Evolutionary conservation across 768 basidiomycete species (phyloP), one percentile per base, ranked within the genome.

Genomic region (Lyophyllum semitale): DNA sequence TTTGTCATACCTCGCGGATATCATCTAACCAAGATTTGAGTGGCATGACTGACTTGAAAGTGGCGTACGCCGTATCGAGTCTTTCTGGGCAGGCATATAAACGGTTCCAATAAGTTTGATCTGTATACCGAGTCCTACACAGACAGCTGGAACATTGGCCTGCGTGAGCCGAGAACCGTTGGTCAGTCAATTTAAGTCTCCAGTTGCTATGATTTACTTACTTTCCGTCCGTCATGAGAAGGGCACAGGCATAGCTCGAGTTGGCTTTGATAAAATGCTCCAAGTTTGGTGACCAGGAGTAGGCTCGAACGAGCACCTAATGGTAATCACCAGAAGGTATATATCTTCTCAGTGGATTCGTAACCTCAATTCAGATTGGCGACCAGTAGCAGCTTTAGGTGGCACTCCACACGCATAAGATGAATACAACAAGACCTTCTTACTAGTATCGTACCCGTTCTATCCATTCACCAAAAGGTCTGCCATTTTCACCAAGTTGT

Each of bases 21-120:
- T 58, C 77, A 18, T 57, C 64, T 6, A 66, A 71, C 8, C 68
- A 73, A 47, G 60, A 70, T 42, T 66, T 76, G 57, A 71, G 68
- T 30, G 77, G 73, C 1, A 69, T 79, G 71, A 60, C 61, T 4
- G 77, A 77, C 30, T 50, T 79, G 12, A 75, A 80, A 40, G 60
- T 81, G 9, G 78, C 77, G 12, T 80, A 80, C 60, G 66, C 76
- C 1, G 68, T 77, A 20, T 76, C 72, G 8, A 71, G 74, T 46
- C 76, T 78, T 0, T 80, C 79, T 57, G 77, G 2, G 79, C 79
- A 23, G 79, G 78, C 0, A 77, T 76, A 13, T 77, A 79, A 47
- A 78, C 77, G 42, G 76, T n/a, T n/a, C n/a, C n/a, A n/a, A n/a
- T 76, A 26, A 30, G 25, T 17, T 8, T 3, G 17, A 3, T 45